Conservation (phyloP, 2,329 filamentous ascomycete species). For the Neonectria faginata region DNA sequence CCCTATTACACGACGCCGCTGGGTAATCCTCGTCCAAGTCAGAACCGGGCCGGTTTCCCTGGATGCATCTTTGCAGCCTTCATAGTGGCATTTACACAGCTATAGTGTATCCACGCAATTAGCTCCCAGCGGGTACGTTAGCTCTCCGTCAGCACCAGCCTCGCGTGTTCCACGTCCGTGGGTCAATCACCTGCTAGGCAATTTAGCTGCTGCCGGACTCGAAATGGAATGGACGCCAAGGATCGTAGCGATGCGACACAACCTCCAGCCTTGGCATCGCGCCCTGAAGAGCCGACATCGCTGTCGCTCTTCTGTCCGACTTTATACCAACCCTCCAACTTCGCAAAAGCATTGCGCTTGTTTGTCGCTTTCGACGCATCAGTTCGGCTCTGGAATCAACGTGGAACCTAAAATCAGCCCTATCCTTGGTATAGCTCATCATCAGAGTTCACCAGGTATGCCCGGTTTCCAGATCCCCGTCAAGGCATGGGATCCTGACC, state of each 20-base stretch:
- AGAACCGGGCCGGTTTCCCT: neutral
- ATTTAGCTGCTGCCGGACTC: neutral
- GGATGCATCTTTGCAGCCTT: neutral
- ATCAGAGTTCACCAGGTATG: neutral
- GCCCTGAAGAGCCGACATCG: neutral
- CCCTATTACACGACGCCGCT: neutral
- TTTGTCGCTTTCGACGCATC: neutral
- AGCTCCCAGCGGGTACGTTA: neutral
- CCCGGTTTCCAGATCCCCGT: neutral
- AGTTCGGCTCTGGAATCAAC: neutral
- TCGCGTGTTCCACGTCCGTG: conserved; percentile 1
- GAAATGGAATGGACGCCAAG: neutral
- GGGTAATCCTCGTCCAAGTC: neutral
- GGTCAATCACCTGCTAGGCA: neutral
- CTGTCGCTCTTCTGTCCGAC: neutral
- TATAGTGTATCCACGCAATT: neutral
- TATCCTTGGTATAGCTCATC: neutral
- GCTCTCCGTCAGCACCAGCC: neutral
- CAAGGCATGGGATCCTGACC: neutral
- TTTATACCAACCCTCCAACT: neutral
- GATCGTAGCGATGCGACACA: neutral
- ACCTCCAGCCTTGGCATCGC: neutral
- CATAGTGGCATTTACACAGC: neutral
- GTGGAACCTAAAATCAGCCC: neutral
- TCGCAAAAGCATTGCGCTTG: neutral